These are phyloP conservation scores for Monascus ruber DNA, from an alignment of 2,329 filamentous ascomycete species.

Conservation along the genomic window DNA sequence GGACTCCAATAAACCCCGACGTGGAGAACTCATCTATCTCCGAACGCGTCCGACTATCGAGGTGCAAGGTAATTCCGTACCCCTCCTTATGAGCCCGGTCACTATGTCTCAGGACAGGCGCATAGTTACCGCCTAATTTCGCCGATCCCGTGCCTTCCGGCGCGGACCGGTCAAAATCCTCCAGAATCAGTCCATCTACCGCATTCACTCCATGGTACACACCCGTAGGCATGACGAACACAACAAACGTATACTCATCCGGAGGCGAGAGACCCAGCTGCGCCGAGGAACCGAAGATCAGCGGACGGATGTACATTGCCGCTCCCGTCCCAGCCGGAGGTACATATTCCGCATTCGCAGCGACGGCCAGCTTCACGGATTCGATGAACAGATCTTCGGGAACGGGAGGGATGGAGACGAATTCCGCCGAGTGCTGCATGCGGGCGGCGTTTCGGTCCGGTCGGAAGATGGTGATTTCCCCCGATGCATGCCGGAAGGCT, in stretches of 20 bases:
- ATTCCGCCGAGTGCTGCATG: conserved; percentile 73
- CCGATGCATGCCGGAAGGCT: conserved; percentile 64
- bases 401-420: conserved; percentile 71
- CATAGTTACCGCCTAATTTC: conserved; percentile 96
- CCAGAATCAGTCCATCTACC: conserved; percentile 76
- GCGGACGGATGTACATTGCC: conserved; percentile 82
- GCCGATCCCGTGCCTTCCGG: conserved; percentile 80
- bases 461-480: conserved; percentile 73
- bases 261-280: conserved; percentile 79
- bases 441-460: conserved; percentile 73
- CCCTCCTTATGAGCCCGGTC: conserved; percentile 68
- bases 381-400: conserved; percentile 65
- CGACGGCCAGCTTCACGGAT: conserved; percentile 68
- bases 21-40: conserved; percentile 96
- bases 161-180: conserved; percentile 89
- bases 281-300: conserved; percentile 76
- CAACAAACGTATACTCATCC: conserved; percentile 83
- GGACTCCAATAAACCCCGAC: conserved; percentile 78
- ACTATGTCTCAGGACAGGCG: conserved; percentile 78
- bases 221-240: conserved; percentile 83
- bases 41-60: conserved; percentile 72
- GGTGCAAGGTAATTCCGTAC: conserved; percentile 86
- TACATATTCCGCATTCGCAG: conserved; percentile 79
- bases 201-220: conserved; percentile 87
- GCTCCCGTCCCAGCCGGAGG: conserved; percentile 81